These are phyloP conservation scores for Deinandra increscens DNA, from an alignment of 129 eudicot species.

Conservation along the genomic window DNA sequence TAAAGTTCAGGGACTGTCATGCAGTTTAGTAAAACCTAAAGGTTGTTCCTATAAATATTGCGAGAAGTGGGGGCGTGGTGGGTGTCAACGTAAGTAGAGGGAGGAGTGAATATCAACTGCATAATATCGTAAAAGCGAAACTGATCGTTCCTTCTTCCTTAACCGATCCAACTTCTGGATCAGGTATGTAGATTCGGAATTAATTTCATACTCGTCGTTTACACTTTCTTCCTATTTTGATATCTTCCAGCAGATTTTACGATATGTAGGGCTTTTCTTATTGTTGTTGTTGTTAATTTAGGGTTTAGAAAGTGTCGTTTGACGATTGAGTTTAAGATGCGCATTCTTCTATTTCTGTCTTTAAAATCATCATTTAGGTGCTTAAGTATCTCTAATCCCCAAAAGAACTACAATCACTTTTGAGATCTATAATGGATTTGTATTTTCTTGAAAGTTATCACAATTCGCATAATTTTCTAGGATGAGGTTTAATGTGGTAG, in stretches of 20 bases:
- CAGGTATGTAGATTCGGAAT: constrained; percentile 20
- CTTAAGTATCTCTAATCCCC: background rate
- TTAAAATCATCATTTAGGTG: constrained; percentile 6
- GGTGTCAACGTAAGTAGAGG: no score
- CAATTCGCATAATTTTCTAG: background rate
- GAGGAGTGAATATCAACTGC: constrained; percentile 25
- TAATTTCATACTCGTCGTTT: background rate
- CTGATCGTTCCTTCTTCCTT: constrained; percentile 12
- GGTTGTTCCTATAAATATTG: no score
- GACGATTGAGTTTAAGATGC: background rate
- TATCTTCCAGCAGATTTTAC: constrained; percentile 13
- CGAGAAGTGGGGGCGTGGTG: no score
- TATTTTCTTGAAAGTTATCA: constrained; percentile 6
- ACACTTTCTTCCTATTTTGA: constrained; percentile 1
- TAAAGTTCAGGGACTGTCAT: no score
- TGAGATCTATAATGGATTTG: constrained; percentile 9
- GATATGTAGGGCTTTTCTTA: background rate
- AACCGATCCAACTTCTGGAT: constrained; percentile 2
- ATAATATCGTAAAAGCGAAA: constrained; percentile 12
- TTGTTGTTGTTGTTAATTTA: constrained; percentile 16
- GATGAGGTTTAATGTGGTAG: background rate
- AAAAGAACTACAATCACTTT: background rate
- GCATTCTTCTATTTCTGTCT: no score
- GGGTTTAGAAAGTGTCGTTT: constrained; percentile 8
- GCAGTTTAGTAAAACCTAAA: no score